Evolutionary conservation across 2,329 filamentous ascomycete species (phyloP).

Genomic region (Phialophora expanda): DNA sequence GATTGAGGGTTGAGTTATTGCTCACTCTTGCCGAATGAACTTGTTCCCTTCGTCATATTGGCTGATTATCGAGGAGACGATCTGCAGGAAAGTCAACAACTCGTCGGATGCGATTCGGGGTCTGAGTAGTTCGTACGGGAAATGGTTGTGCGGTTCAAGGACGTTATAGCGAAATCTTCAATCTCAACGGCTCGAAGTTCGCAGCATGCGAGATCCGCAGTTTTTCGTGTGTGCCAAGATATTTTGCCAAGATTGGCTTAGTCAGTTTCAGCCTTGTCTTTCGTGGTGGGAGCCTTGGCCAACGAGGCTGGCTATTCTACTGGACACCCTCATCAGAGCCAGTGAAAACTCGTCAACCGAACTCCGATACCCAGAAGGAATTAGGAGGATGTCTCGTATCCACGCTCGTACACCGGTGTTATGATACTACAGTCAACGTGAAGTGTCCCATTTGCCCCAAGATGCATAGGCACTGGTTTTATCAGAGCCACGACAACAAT

Average conservation of each 20-base stretch:
- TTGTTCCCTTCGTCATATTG: constrained; percentile 66
- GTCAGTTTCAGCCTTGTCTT: neutral
- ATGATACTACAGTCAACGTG: neutral
- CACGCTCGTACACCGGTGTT: neutral
- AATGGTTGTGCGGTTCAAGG: constrained; percentile 21
- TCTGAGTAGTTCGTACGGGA: constrained; percentile 25
- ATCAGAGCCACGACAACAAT: too few species aligned
- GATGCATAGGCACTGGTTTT: too few species aligned
- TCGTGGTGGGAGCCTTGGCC: neutral
- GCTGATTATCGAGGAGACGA: constrained; percentile 29
- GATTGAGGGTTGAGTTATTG: constrained; percentile 19
- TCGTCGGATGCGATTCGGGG: neutral
- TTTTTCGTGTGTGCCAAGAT: constrained; percentile 33
- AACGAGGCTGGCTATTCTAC: neutral
- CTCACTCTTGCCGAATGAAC: constrained; percentile 72
- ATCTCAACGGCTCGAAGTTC: constrained; percentile 14
- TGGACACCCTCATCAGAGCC: neutral
- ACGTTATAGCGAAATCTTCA: constrained; percentile 13
- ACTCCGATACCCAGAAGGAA: neutral
- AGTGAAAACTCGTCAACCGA: neutral
- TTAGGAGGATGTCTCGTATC: neutral
- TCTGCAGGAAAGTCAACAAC: constrained; percentile 21
- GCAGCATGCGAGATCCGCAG: constrained; percentile 8
- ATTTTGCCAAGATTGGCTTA: constrained; percentile 22
- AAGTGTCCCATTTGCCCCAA: too few species aligned